These are phyloP conservation scores for Nematodospora valgi DNA, from an alignment of 805 yeast species.

Conservation along the genomic window DNA sequence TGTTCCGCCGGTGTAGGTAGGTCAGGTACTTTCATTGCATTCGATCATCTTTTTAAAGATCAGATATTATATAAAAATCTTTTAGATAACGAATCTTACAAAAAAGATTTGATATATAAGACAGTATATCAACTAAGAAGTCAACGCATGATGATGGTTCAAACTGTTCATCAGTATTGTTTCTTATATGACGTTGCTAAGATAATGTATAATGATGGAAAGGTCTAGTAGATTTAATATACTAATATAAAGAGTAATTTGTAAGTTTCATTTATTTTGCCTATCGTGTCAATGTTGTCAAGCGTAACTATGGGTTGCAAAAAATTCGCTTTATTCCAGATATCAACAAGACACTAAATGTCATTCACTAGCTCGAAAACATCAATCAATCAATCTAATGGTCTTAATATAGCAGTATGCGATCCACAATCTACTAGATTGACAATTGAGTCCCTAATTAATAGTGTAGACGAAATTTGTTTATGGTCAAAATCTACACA, in stretches of 20 bases:
- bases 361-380: too few species aligned
- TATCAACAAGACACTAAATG: too few species aligned
- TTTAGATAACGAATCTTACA: neutral
- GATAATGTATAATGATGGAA: conserved; percentile 4
- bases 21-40: conserved; percentile 38
- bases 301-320: conserved; percentile 7
- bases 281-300: too few species aligned
- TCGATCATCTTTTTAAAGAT: conserved; percentile 25
- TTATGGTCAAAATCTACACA: too few species aligned
- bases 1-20: conserved; percentile 51
- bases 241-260: neutral
- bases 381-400: too few species aligned
- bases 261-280: neutral
- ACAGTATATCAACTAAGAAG: conserved; percentile 27
- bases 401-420: too few species aligned
- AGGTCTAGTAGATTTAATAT: neutral
- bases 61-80: conserved; percentile 1
- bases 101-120: conserved; percentile 25
- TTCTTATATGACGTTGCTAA: conserved; percentile 27
- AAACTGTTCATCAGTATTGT: conserved; percentile 34
- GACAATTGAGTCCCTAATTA: too few species aligned
- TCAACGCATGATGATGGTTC: conserved; percentile 43
- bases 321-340: too few species aligned
- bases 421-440: too few species aligned
- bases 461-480: too few species aligned